phyloP scores from a whole-genome alignment of 2,329 filamentous ascomycete genomes.

The Fonsecaea pugnacius region DNA sequence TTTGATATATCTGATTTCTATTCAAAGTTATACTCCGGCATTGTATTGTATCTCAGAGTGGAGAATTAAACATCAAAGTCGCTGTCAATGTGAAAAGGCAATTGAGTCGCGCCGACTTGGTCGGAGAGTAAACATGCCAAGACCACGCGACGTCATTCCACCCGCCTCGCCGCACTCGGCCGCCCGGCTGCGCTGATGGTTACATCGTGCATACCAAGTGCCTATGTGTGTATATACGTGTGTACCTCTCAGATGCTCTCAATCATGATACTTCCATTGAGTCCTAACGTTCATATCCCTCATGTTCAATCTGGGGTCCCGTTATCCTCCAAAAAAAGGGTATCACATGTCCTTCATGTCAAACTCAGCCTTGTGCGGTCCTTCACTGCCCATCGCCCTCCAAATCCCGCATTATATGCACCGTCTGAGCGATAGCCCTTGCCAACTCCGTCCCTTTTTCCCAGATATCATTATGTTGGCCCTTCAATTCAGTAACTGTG shows the following conservation, averaged over 20 bases:
- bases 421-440: slow-evolving; percentile 39
- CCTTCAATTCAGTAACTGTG: slow-evolving; percentile 41
- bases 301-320: slow-evolving; percentile 1
- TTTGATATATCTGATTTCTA: background rate
- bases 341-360: background rate
- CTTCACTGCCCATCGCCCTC: slow-evolving; percentile 3
- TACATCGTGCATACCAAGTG: too few species aligned
- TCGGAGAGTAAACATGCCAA: slow-evolving; percentile 22
- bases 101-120: background rate
- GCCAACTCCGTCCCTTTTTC: slow-evolving; percentile 47
- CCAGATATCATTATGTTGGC: slow-evolving; percentile 51
- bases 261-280: background rate
- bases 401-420: slow-evolving; percentile 25
- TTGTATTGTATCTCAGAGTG: background rate
- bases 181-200: too few species aligned
- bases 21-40: background rate
- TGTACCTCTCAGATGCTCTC: background rate
- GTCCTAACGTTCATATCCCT: background rate
- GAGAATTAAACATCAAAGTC: background rate
- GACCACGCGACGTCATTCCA: background rate
- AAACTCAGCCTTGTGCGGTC: background rate
- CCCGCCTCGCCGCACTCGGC: background rate
- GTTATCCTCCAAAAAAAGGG: background rate
- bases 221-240: too few species aligned
- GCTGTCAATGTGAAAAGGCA: background rate